Evolutionary conservation across 306 rosid species (phyloP), one percentile per base, ranked within the genome.

Genomic region (Vigna radiata): DNA sequence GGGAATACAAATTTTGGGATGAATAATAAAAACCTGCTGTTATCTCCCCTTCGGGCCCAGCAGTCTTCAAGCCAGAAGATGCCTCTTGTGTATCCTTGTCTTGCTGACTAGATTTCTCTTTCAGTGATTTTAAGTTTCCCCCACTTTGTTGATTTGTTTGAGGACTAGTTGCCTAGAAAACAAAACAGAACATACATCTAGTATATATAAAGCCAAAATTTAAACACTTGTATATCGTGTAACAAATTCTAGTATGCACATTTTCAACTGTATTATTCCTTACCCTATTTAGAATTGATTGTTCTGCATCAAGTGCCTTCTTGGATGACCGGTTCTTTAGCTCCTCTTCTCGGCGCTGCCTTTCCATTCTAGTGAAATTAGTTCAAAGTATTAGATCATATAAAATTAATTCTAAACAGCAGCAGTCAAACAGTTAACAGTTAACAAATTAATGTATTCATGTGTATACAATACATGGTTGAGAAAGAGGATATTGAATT

Each of bases 271-370:
- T 62, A 76, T 55, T 36, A 53, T 77, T 60, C 41, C 87, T 2
- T 37, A 87, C 90, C 85, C 88, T 78, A 83, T 85, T 87, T 47
- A 87, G 79, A 74, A 72, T 78, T 11, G 91, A 77, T 68, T 85
- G 89, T 50, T 87, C 87, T 39, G 87, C 86, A 49, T 87, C 89
- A 47, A 33, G 36, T 70, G 79, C 67, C 79, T 71, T 87, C 63
- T 81, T 87, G 72, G 91, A 85, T 17, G 91, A 78, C 29, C 87
- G 80, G 80, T 80, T 83, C 85, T 87, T 87, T 59, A 77, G 76
- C 81, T 87, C 91, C 46, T 87, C 91, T 77, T 87, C 91, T 19
- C 87, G 84, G 39, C 89, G 89, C 76, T 87, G 91, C 78, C 91
- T 87, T 80, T 87, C 91, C 89, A 87, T 87, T 81, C 91, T 87